Percentiles rank a stretch among this genome's conserved stretches.
phyloP scores from a whole-genome alignment of 2,329 filamentous ascomycete species.

The Dothistroma pini region DNA sequence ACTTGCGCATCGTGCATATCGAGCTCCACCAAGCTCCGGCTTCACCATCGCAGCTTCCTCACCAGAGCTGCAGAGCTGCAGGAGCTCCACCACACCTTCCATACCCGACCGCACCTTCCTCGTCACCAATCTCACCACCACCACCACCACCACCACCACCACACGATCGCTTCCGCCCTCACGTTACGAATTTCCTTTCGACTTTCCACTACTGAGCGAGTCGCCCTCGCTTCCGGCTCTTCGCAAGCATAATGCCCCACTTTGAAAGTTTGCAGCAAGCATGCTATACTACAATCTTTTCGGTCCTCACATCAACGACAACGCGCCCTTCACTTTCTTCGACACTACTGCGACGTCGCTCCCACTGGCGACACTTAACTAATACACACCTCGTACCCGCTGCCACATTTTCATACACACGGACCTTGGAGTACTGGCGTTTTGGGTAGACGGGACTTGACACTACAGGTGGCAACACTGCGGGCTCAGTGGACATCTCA shows the following conservation, averaged over 20 bases:
- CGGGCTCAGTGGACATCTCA: conserved; percentile 13
- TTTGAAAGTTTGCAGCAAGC: conserved; percentile 21
- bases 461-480: conserved; percentile 16
- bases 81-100: neutral
- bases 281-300: conserved; percentile 7
- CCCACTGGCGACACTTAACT: conserved; percentile 6
- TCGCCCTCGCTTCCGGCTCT: conserved; percentile 2
- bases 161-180: neutral
- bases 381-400: conserved; percentile 1
- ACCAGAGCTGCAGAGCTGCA: neutral
- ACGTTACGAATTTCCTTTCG: neutral
- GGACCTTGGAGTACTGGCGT: conserved; percentile 17
- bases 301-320: conserved; percentile 3
- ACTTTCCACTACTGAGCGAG: neutral
- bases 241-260: conserved; percentile 20
- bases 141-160: neutral
- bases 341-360: neutral
- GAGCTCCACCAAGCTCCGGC: conserved; percentile 1
- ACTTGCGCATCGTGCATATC: neutral
- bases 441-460: conserved; percentile 14
- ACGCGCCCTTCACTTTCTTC: conserved; percentile 1
- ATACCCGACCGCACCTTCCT: too few species aligned
- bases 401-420: conserved; percentile 10
- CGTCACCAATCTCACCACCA: neutral
- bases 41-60: neutral